phyloP scores from a whole-genome alignment of 2,329 filamentous ascomycete species.

The Exserohilum turcica region DNA sequence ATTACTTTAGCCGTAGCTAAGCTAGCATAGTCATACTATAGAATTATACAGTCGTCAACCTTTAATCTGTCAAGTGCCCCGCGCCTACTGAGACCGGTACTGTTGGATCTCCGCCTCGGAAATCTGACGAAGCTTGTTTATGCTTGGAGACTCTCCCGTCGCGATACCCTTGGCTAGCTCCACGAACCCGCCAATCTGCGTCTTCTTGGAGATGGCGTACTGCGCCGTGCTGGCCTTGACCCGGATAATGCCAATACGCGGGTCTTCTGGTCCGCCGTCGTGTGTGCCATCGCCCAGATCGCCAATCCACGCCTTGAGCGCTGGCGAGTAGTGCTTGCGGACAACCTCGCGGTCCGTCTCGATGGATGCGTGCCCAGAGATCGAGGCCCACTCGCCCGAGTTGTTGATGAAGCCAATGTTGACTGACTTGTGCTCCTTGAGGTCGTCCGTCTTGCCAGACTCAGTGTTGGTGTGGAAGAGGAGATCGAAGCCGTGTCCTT shows the following conservation, averaged over 20 bases:
- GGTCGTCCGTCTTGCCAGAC: conserved; percentile 83
- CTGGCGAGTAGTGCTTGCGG: conserved; percentile 70
- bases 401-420: conserved; percentile 81
- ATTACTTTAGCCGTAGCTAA: neutral
- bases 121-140: conserved; percentile 79
- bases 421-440: conserved; percentile 72
- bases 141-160: conserved; percentile 70
- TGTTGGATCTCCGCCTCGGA: conserved; percentile 55
- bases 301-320: conserved; percentile 83
- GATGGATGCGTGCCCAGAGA: conserved; percentile 74
- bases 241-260: conserved; percentile 79
- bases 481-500: conserved; percentile 77
- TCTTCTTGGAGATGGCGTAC: conserved; percentile 69
- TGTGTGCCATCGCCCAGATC: conserved; percentile 79
- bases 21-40: neutral
- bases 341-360: conserved; percentile 71
- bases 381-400: conserved; percentile 82
- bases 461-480: conserved; percentile 93
- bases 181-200: conserved; percentile 65
- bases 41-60: neutral
- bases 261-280: conserved; percentile 80
- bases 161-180: conserved; percentile 78
- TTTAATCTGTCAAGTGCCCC: neutral
- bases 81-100: conserved; percentile 40
- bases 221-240: conserved; percentile 74